Percentiles rank a stretch among this genome's conserved stretches.
Evolutionary conservation across 192 early-diverging fungal species (phyloP).

Genomic region (Gigaspora rosea): DNA sequence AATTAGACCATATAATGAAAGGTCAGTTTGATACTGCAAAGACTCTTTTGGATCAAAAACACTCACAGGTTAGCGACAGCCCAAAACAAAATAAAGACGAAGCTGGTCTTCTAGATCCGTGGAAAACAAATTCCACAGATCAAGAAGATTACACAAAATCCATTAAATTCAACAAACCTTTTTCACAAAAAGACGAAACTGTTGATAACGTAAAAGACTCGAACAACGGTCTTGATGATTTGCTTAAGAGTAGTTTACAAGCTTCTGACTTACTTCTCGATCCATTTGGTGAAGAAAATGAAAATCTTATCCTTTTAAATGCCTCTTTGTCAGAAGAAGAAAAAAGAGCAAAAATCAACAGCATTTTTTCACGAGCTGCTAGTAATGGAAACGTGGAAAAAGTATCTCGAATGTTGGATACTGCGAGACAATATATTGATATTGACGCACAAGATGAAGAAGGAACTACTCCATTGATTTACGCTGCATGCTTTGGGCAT

Average conservation of each 20-base stretch:
- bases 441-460: constrained; percentile 83
- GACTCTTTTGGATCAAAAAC: constrained; percentile 14
- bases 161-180: constrained; percentile 7
- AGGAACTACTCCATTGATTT: constrained; percentile 85
- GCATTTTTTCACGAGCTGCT: constrained; percentile 66
- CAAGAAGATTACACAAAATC: constrained; percentile 26
- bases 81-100: constrained; percentile 2
- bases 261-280: constrained; percentile 7
- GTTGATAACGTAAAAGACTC: not conserved
- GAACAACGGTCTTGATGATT: not conserved
- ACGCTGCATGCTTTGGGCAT: constrained; percentile 87
- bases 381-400: constrained; percentile 73
- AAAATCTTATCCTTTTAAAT: not conserved
- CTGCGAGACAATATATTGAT: constrained; percentile 62
- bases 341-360: constrained; percentile 60
- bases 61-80: not conserved
- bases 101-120: constrained; percentile 18
- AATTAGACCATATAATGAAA: constrained; percentile 7
- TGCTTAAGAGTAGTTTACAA: not conserved
- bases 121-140: constrained; percentile 4
- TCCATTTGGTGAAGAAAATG: constrained; percentile 28
- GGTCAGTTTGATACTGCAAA: constrained; percentile 17
- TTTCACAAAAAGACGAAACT: not conserved
- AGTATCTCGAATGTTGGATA: constrained; percentile 62
- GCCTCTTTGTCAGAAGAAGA: constrained; percentile 48